These are phyloP conservation scores for Auriscalpium microsporum DNA, from an alignment of 768 basidiomycete species.

Conservation along the genomic window DNA sequence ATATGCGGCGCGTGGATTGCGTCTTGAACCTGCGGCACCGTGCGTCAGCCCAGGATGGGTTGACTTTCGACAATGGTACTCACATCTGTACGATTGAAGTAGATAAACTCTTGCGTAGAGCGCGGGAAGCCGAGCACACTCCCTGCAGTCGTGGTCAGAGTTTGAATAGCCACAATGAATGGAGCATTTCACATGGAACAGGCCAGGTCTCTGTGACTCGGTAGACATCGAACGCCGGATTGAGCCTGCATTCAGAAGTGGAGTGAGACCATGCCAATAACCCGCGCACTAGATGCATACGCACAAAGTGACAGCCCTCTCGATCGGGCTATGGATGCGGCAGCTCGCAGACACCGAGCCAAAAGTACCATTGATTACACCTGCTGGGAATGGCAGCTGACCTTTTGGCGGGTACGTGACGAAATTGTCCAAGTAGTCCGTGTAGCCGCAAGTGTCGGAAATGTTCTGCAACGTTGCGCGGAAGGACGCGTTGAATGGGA, in stretches of 20 bases:
- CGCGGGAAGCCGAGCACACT: slow-evolving; percentile 25
- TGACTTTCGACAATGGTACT: background rate
- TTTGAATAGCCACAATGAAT: background rate
- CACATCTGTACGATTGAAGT: slow-evolving; percentile 45
- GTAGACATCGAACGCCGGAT: slow-evolving; percentile 50
- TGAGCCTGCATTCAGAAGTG: slow-evolving; percentile 27
- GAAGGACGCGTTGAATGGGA: slow-evolving; percentile 52
- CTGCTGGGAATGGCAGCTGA: slow-evolving; percentile 23
- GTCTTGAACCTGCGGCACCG: slow-evolving; percentile 23
- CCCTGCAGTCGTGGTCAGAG: slow-evolving; percentile 23
- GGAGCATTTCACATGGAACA: slow-evolving; percentile 29
- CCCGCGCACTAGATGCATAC: slow-evolving; percentile 21
- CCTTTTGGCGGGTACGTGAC: slow-evolving; percentile 29
- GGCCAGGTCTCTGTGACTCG: slow-evolving; percentile 49
- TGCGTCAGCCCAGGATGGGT: background rate
- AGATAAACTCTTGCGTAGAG: slow-evolving; percentile 44
- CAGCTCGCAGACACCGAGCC: slow-evolving; percentile 28
- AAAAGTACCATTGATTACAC: slow-evolving; percentile 18
- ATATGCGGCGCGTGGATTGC: slow-evolving; percentile 31
- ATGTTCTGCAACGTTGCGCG: slow-evolving; percentile 35
- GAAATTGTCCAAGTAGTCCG: slow-evolving; percentile 25
- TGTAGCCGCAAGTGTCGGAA: slow-evolving; percentile 26
- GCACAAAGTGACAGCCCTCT: slow-evolving; percentile 40
- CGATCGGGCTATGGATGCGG: slow-evolving; percentile 40
- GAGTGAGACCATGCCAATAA: too few species aligned